phyloP scores from a whole-genome alignment of 2,329 filamentous ascomycete genomes.

The Metarhizium brunneum region DNA sequence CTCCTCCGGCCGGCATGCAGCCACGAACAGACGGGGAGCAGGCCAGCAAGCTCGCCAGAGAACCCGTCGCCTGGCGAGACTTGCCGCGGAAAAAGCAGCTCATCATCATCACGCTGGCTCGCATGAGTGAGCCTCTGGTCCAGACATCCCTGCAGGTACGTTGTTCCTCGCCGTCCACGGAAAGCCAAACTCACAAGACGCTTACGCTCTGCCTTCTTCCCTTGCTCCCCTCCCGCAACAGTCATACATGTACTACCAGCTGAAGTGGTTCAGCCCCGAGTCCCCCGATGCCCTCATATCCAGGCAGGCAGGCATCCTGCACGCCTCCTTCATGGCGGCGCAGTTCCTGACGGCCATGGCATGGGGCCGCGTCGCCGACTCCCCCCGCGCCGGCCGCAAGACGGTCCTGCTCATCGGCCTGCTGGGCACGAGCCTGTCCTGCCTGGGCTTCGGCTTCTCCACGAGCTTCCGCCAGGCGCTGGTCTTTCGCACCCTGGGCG shows the following conservation, averaged over 20 bases:
- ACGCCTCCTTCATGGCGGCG: conserved; percentile 70
- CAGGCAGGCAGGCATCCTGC: conserved; percentile 66
- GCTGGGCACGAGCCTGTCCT: conserved; percentile 45
- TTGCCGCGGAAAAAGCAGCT: conserved; percentile 72
- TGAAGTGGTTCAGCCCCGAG: conserved; percentile 60
- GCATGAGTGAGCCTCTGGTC: conserved; percentile 73
- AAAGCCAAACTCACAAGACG: neutral
- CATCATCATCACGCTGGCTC: conserved; percentile 65
- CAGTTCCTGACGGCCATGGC: conserved; percentile 77
- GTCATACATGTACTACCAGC: conserved; percentile 80
- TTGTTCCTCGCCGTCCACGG: neutral
- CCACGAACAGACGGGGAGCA: neutral
- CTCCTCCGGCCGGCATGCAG: neutral
- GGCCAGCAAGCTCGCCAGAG: conserved; percentile 1
- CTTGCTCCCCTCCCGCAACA: conserved; percentile 19
- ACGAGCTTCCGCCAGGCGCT: conserved; percentile 62
- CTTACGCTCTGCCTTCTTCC: neutral
- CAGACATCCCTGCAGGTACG: conserved; percentile 58
- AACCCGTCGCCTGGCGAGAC: conserved; percentile 46
- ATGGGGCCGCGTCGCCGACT: conserved; percentile 66
- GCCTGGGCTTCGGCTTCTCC: conserved; percentile 54
- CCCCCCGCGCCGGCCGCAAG: conserved; percentile 60
- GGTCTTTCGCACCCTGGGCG: conserved; percentile 58
- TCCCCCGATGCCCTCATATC: conserved; percentile 58
- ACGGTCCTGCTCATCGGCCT: conserved; percentile 69